Conservation (phyloP, 2,329 filamentous ascomycete species). For the Fusarium verrucosum region DNA sequence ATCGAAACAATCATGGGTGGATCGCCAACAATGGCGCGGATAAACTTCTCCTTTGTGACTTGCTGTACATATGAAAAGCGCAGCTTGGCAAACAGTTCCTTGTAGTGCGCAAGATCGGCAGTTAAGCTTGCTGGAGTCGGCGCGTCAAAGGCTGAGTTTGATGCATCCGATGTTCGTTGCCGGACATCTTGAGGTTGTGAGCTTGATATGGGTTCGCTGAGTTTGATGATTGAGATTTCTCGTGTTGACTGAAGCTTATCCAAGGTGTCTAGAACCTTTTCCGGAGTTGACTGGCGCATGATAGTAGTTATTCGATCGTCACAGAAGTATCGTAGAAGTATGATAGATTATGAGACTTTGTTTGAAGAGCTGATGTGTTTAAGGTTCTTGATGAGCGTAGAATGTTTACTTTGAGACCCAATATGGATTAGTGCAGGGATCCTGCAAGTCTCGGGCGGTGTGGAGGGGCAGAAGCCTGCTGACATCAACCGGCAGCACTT, state of each 20-base stretch:
- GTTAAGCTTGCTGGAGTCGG: conserved; percentile 80
- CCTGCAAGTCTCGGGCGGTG: conserved; percentile 30
- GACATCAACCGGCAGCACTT: conserved; percentile 22
- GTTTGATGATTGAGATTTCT: conserved; percentile 77
- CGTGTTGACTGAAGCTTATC: conserved; percentile 64
- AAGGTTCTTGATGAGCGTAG: conserved; percentile 11
- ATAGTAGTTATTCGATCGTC: fast-evolving
- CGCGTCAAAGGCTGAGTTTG: conserved; percentile 69
- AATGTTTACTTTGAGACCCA: conserved; percentile 54
- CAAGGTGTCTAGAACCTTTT: conserved; percentile 59
- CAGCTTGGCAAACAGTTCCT: conserved; percentile 93
- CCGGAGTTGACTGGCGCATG: conserved; percentile 49
- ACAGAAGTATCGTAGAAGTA: not conserved
- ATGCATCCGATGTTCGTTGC: conserved; percentile 77
- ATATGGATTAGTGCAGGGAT: conserved; percentile 41
- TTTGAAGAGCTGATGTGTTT: not conserved
- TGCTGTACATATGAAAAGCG: conserved; percentile 98
- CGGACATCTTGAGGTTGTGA: conserved; percentile 52
- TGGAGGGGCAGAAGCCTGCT: conserved; percentile 30
- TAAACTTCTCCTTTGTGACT: conserved; percentile 97
- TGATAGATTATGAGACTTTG: not conserved
- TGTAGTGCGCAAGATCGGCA: conserved; percentile 88
- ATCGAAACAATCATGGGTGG: conserved; percentile 85
- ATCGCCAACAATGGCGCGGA: conserved; percentile 90
- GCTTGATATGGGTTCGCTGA: conserved; percentile 77